phyloP scores from a whole-genome alignment of 2,329 filamentous ascomycete genomes.

The Chaetomium sp. region DNA sequence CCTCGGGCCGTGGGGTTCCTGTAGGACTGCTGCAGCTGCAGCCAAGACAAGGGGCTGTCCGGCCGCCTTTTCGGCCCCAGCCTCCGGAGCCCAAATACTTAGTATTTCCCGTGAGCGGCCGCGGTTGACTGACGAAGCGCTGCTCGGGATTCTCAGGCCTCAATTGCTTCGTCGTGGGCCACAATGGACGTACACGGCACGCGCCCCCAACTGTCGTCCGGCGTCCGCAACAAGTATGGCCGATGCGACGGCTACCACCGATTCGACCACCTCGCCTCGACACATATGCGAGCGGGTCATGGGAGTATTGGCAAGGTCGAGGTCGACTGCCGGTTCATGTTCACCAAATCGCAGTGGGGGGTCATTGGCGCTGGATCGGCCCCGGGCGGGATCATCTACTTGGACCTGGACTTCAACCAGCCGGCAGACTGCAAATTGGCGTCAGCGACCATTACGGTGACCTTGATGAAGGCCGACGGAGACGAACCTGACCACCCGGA shows the following conservation, averaged over 20 bases:
- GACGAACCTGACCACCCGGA: neutral
- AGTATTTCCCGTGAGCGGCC: too few species aligned
- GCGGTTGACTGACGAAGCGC: too few species aligned
- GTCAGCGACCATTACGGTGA: slow-evolving; percentile 18
- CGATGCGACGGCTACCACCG: slow-evolving; percentile 12
- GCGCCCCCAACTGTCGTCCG: slow-evolving; percentile 7
- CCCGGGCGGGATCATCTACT: slow-evolving; percentile 19
- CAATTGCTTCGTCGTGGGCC: too few species aligned
- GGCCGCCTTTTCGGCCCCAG: too few species aligned
- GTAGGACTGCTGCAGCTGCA: too few species aligned
- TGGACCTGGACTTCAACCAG: slow-evolving; percentile 20
- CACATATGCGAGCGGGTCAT: slow-evolving; percentile 12
- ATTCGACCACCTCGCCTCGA: slow-evolving; percentile 13
- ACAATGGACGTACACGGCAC: slow-evolving; percentile 5
- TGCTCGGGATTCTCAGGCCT: too few species aligned
- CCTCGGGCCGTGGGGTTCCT: too few species aligned
- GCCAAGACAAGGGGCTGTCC: too few species aligned
- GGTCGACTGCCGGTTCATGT: slow-evolving; percentile 20
- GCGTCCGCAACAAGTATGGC: slow-evolving; percentile 6
- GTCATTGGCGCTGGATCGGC: slow-evolving; percentile 7
- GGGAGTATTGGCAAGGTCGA: slow-evolving; percentile 17
- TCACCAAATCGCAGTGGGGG: slow-evolving; percentile 18
- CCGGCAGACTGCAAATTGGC: slow-evolving; percentile 16
- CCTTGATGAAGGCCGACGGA: slow-evolving; percentile 9
- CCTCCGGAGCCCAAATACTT: too few species aligned